These are phyloP conservation scores for Pseudocercospora musae DNA, from an alignment of 2,329 filamentous ascomycete genomes.

Conservation along the genomic window DNA sequence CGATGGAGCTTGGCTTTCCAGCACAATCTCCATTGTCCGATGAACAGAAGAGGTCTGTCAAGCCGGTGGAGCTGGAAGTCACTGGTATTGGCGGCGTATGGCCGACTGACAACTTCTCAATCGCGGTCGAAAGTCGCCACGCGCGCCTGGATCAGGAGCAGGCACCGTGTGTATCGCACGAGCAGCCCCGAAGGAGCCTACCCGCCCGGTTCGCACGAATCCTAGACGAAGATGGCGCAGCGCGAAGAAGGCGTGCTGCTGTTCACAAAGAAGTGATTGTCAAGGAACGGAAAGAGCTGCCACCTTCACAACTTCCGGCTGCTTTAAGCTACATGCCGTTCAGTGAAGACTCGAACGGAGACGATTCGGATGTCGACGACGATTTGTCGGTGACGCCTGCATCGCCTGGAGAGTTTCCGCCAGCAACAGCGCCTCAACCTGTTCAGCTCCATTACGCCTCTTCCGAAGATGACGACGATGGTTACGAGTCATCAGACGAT, in stretches of 20 bases:
- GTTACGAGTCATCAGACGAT: constrained; percentile 35
- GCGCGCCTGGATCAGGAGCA: constrained; percentile 18
- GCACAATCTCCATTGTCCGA: constrained; percentile 28
- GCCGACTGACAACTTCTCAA: constrained; percentile 54
- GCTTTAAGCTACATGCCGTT: constrained; percentile 43
- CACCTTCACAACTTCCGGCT: constrained; percentile 44
- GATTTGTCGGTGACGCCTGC: constrained; percentile 24
- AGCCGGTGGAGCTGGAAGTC: constrained; percentile 42
- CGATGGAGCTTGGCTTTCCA: constrained; percentile 39
- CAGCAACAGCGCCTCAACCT: constrained; percentile 33
- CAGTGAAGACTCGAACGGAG: constrained; percentile 37
- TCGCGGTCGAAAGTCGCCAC: constrained; percentile 47
- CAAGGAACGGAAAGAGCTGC: constrained; percentile 62
- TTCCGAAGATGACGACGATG: constrained; percentile 33
- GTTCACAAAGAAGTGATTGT: constrained; percentile 66
- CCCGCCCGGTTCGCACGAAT: constrained; percentile 35
- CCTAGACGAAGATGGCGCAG: constrained; percentile 21
- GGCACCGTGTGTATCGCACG: constrained; percentile 7
- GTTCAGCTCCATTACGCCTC: constrained; percentile 29
- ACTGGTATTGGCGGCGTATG: constrained; percentile 60
- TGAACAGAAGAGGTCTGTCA: constrained; percentile 9
- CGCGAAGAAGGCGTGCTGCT: constrained; percentile 29
- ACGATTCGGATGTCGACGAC: constrained; percentile 37
- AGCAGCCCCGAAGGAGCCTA: constrained; percentile 24
- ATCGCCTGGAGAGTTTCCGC: constrained; percentile 23